Evolutionary conservation across 163 green algal genomes (phyloP), one percentile per base, ranked within the genome.

Genomic region (Trebouxiophyceae sp.): DNA sequence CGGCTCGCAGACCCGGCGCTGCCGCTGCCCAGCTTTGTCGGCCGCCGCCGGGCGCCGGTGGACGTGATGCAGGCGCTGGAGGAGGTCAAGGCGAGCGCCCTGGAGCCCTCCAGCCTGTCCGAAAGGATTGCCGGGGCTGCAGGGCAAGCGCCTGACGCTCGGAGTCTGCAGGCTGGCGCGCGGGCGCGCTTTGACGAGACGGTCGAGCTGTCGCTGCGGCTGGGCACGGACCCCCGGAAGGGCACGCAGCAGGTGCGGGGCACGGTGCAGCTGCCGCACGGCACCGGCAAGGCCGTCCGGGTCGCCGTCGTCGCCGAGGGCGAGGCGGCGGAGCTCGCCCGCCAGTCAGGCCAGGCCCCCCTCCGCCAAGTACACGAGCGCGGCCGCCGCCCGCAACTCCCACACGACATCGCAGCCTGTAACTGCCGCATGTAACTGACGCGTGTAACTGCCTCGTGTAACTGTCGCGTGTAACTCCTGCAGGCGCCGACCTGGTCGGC

Each of bases 401-500:
- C 22, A 29, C 22, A 27, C 7, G 16, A 8, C 47, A 8, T 57
- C 7, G n/a, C 47, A 29, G 47, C 12, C n/a, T 57, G 47, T 27
- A 26, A 29, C 12, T 57, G 12, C n/a, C n/a, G n/a, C n/a, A n/a
- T n/a, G n/a, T n/a, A n/a, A n/a, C n/a, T n/a, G n/a, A n/a, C n/a
- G 26, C 16, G 7, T 23, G 7, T 57, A 29, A 26, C 20, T 57
- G 12, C 47, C 12, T 62, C 27, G 24, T 62, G 23, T 5, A 1
- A 62, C 24, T 26, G 27, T 6, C 8, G 12, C 33, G 26, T 45
- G 55, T 12, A 29, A 7, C 16, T 19, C 16, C 2, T 30, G 33
- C 88, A 39, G 93, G 93, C 28, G 94, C 95, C 31, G 94, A 97
- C 66, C 79, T 89, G 54, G 88, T 88, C 30, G 95, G 95, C 30